A percentile compares a stretch with the other conserved stretches of the same genome.
Conservation (phyloP, 352 stramenopile genomes). For the Globisporangium barbulae region DNA sequence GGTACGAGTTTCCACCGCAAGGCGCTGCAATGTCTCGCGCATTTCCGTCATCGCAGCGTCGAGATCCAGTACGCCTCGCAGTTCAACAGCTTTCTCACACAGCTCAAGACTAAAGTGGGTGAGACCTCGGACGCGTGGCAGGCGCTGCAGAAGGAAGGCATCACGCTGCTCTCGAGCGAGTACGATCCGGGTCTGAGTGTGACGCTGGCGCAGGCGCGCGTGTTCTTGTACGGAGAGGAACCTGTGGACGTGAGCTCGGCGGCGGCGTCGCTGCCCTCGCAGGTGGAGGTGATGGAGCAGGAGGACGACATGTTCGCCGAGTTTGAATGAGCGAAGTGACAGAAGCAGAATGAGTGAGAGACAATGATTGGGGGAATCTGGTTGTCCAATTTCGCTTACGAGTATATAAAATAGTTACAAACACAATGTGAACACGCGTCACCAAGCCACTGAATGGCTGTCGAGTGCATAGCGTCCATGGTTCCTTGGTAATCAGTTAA, state of each 20-base stretch:
- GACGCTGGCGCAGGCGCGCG: conserved; percentile 41
- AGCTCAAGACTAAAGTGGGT: conserved; percentile 44
- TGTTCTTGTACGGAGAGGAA: conserved; percentile 66
- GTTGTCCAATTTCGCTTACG: neutral
- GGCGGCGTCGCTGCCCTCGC: conserved; percentile 53
- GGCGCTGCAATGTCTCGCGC: conserved; percentile 57
- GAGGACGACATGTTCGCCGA: conserved; percentile 84
- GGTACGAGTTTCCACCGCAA: conserved; percentile 58
- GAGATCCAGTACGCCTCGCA: conserved; percentile 70
- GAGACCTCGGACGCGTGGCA: conserved; percentile 54
- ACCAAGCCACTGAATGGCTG: no score
- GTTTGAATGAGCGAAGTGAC: conserved; percentile 45
- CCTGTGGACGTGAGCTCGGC: conserved; percentile 37
- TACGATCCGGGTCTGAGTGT: conserved; percentile 60
- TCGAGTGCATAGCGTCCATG: no score
- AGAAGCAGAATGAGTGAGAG: neutral
- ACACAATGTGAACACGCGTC: neutral
- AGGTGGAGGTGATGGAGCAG: conserved; percentile 57
- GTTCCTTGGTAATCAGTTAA: no score
- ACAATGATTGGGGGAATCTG: neutral
- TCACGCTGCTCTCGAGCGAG: conserved; percentile 51
- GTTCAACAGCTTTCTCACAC: conserved; percentile 71
- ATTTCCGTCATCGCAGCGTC: conserved; percentile 67
- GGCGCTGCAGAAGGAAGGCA: conserved; percentile 43
- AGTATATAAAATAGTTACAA: conserved; percentile 12